phyloP scores from a whole-genome alignment of 352 stramenopile species.

The Pythium periplocum region DNA sequence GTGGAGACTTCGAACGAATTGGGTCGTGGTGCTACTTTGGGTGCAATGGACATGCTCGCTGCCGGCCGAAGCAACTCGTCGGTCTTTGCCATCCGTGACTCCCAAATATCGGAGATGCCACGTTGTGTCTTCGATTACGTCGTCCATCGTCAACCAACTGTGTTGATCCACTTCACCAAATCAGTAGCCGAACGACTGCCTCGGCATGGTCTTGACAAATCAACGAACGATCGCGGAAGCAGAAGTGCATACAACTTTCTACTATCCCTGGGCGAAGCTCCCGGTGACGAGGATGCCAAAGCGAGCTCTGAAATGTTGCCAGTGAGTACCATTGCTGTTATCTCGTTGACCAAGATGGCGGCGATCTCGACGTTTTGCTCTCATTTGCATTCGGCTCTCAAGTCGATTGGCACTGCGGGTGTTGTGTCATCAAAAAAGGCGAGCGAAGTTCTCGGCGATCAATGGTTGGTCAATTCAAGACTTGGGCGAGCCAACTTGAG shows the following conservation, averaged over 20 bases:
- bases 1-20: constrained; percentile 78
- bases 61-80: constrained; percentile 68
- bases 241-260: constrained; percentile 44
- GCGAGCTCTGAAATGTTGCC: constrained; percentile 28
- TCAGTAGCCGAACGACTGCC: constrained; percentile 61
- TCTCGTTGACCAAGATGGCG: constrained; percentile 70
- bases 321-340: constrained; percentile 68
- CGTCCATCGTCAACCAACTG: constrained; percentile 53
- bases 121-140: constrained; percentile 84
- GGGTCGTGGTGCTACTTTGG: constrained; percentile 70
- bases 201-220: constrained; percentile 29
- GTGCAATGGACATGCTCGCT: constrained; percentile 80
- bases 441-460: constrained; percentile 44
- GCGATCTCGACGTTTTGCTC: constrained; percentile 74
- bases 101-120: constrained; percentile 85
- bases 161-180: constrained; percentile 79
- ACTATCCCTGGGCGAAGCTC: constrained; percentile 44
- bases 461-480: constrained; percentile 70
- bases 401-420: constrained; percentile 59
- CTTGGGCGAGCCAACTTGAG: constrained; percentile 63
- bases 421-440: constrained; percentile 73
- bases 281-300: constrained; percentile 15
- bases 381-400: constrained; percentile 51
- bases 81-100: constrained; percentile 83
- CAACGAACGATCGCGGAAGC: constrained; percentile 24